Percentiles rank a stretch among this genome's conserved stretches.
Evolutionary conservation across 306 rosid genomes (phyloP).

Genomic region (Citrullus amarus): DNA sequence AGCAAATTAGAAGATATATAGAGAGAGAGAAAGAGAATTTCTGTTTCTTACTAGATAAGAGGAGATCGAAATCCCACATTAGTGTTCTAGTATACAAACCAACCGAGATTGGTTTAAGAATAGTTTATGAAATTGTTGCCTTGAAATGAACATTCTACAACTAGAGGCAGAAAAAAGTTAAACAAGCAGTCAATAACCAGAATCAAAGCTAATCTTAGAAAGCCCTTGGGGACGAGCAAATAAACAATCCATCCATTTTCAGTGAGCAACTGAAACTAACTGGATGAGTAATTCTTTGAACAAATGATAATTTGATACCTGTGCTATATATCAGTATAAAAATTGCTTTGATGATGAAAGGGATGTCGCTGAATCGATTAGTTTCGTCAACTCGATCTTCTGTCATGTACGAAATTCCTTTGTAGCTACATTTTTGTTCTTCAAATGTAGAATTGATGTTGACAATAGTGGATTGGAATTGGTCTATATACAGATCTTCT

Average conservation of each 20-base stretch:
- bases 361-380: background rate
- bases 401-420: background rate
- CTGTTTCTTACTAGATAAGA: background rate
- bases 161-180: background rate
- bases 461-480: background rate
- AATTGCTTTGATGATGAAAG: background rate
- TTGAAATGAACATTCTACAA: background rate
- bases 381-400: background rate
- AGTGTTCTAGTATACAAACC: background rate
- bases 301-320: background rate
- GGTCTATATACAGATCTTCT: constrained; percentile 9
- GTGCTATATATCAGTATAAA: background rate
- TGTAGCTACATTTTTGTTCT: background rate
- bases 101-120: constrained; percentile 4
- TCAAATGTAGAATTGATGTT: background rate
- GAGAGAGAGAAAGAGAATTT: background rate
- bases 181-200: background rate
- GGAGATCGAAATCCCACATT: background rate
- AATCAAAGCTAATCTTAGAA: background rate
- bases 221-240: background rate
- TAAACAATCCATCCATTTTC: background rate
- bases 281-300: background rate
- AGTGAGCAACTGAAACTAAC: background rate
- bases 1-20: background rate
- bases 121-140: background rate